phyloP scores from a whole-genome alignment of 768 basidiomycete genomes.

The Hypholoma fasciculare region DNA sequence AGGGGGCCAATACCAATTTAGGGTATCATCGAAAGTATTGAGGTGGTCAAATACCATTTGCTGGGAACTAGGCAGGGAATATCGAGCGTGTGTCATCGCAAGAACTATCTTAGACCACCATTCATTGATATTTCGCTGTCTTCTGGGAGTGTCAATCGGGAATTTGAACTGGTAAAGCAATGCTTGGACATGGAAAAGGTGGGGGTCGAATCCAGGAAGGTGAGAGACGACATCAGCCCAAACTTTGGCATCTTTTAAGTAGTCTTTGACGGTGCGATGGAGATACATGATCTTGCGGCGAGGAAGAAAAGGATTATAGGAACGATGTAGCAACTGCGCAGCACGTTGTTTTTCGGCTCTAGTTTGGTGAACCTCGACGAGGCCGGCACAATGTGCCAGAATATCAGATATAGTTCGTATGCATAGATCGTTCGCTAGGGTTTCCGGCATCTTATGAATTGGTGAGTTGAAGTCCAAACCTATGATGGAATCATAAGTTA shows the following conservation, averaged over 20 bases:
- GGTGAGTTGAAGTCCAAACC: not conserved
- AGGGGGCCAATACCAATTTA: slow-evolving; percentile 12
- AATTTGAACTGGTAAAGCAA: not conserved
- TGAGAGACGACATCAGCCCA: slow-evolving; percentile 5
- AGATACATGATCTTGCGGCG: slow-evolving; percentile 9
- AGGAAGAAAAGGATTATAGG: not conserved
- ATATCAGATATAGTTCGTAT: not conserved
- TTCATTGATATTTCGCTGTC: slow-evolving; percentile 9
- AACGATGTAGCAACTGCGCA: not conserved
- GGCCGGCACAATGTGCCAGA: slow-evolving; percentile 2
- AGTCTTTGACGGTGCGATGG: slow-evolving; percentile 12
- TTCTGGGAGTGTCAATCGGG: slow-evolving; percentile 1
- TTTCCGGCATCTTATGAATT: not conserved
- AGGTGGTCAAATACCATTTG: slow-evolving; percentile 7
- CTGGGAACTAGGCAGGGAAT: not conserved
- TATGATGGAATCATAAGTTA: slow-evolving; percentile 1
- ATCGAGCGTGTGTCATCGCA: slow-evolving; percentile 9
- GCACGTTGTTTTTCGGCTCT: not conserved
- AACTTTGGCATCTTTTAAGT: not conserved
- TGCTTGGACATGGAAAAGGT: slow-evolving; percentile 2
- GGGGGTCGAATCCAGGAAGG: not conserved
- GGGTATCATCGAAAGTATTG: slow-evolving; percentile 10
- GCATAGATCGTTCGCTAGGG: not conserved
- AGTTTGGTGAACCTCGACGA: slow-evolving; percentile 8
- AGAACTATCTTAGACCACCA: slow-evolving; percentile 9